Conservation (phyloP, 2,329 filamentous ascomycete species). For the Penicillium sp. region DNA sequence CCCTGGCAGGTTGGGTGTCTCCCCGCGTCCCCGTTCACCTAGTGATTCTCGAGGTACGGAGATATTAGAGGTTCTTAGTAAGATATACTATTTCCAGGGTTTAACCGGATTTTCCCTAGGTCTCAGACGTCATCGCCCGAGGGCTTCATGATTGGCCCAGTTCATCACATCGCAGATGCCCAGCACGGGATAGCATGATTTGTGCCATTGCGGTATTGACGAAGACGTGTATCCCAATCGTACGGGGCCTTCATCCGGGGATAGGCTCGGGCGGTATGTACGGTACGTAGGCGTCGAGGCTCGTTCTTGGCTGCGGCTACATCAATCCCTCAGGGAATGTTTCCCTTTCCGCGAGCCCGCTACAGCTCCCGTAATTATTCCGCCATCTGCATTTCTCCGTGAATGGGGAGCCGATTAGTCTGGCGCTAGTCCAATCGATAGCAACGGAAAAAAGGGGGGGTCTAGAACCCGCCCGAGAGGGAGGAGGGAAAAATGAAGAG, state of each 20-base stretch:
- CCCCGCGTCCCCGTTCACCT: neutral
- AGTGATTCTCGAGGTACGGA: too few species aligned
- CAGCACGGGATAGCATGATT: neutral
- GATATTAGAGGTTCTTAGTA: neutral
- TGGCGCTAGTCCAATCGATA: conserved; percentile 4
- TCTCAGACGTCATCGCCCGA: conserved; percentile 17
- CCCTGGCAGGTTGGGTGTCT: conserved; percentile 15
- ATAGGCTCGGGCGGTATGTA: neutral
- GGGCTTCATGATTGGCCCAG: conserved; percentile 5
- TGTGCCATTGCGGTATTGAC: neutral
- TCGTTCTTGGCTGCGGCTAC: conserved; percentile 25
- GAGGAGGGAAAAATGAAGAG: conserved; percentile 22
- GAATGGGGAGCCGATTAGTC: conserved; percentile 13
- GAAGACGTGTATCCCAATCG: neutral
- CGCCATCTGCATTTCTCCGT: conserved; percentile 19
- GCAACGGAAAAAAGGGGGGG: conserved; percentile 11
- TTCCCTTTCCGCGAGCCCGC: neutral
- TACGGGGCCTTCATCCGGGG: neutral
- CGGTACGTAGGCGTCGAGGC: conserved; percentile 7
- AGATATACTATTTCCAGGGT: neutral
- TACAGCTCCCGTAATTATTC: conserved; percentile 14
- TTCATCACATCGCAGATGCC: neutral
- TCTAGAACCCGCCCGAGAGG: conserved; percentile 21
- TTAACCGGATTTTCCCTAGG: conserved; percentile 1
- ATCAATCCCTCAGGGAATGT: conserved; percentile 3